These are phyloP conservation scores for Nemania bipapillata DNA, from an alignment of 2,329 filamentous ascomycete genomes.

Conservation along the genomic window DNA sequence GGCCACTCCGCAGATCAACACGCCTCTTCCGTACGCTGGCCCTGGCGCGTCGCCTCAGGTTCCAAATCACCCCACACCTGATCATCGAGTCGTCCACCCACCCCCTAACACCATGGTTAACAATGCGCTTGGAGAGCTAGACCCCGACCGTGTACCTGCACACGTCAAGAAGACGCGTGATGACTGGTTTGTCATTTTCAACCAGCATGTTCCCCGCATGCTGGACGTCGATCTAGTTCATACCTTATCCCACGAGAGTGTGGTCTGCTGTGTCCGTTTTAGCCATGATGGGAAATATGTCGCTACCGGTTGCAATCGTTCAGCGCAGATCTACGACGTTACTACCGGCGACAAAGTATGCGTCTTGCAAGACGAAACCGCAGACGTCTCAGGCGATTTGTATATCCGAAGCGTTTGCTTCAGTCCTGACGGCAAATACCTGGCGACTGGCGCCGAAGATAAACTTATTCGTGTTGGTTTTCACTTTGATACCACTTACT, in stretches of 20 bases:
- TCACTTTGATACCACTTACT: background rate
- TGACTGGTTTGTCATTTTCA: conserved; percentile 98
- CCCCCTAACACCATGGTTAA: conserved; percentile 62
- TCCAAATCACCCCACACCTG: conserved; percentile 79
- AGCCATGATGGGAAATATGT: conserved; percentile 95
- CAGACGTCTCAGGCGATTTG: conserved; percentile 88
- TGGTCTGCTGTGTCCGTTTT: conserved; percentile 98
- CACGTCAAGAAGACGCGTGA: conserved; percentile 87
- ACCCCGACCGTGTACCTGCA: conserved; percentile 83
- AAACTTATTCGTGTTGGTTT: conserved; percentile 88
- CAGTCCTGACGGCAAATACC: conserved; percentile 91
- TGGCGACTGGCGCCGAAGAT: conserved; percentile 96
- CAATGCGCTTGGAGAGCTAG: conserved; percentile 82
- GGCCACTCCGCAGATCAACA: conserved; percentile 91
- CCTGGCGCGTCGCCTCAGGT: conserved; percentile 86
- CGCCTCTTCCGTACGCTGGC: conserved; percentile 85
- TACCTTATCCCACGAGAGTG: conserved; percentile 91
- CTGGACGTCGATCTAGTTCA: conserved; percentile 95
- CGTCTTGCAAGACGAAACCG: conserved; percentile 86
- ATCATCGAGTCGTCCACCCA: conserved; percentile 66
- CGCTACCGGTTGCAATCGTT: conserved; percentile 95
- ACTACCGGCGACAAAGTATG: conserved; percentile 86
- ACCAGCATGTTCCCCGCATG: conserved; percentile 86
- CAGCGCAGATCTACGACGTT: conserved; percentile 99
- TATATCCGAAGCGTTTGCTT: conserved; percentile 99